Conservation (phyloP, 2,329 filamentous ascomycete genomes). For the Botrytis sinoallii region DNA sequence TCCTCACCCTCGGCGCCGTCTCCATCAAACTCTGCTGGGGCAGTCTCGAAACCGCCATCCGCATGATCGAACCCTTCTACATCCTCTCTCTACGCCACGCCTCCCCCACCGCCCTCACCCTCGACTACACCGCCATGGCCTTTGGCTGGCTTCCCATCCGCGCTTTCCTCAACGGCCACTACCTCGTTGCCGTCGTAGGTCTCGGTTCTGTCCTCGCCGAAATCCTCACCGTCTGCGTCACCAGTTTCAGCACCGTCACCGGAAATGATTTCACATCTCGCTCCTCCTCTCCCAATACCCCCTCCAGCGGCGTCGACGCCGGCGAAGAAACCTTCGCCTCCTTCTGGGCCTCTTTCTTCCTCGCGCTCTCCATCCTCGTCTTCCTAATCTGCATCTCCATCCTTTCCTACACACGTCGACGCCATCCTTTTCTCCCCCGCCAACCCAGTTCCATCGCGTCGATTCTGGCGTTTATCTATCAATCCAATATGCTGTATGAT, state of each 20-base stretch:
- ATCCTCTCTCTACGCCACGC: conserved; percentile 65
- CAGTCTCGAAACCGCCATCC: conserved; percentile 64
- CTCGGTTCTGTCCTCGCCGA: conserved; percentile 71
- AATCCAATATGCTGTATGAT: conserved; percentile 74
- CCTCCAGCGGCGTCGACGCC: conserved; percentile 36
- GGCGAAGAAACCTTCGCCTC: conserved; percentile 60
- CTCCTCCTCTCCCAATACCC: no score
- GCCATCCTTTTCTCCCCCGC: conserved; percentile 69
- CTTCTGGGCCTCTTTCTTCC: conserved; percentile 62
- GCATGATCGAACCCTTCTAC: conserved; percentile 73
- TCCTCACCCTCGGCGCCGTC: conserved; percentile 63
- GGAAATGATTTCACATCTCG: conserved; percentile 55
- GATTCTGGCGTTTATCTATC: conserved; percentile 74
- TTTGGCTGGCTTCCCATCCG: conserved; percentile 62
- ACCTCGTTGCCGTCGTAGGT: conserved; percentile 64
- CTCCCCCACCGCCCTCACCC: conserved; percentile 60
- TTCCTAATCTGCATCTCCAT: conserved; percentile 55
- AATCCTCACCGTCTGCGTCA: conserved; percentile 66
- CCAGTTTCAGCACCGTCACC: conserved; percentile 62
- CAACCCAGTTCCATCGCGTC: conserved; percentile 77
- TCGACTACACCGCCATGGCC: conserved; percentile 71
- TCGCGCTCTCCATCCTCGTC: conserved; percentile 60
- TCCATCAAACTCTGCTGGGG: conserved; percentile 66
- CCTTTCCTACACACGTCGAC: conserved; percentile 59
- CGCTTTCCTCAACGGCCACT: conserved; percentile 61